phyloP scores from a whole-genome alignment of 2,329 filamentous ascomycete genomes.

The Alternaria metachromatica region DNA sequence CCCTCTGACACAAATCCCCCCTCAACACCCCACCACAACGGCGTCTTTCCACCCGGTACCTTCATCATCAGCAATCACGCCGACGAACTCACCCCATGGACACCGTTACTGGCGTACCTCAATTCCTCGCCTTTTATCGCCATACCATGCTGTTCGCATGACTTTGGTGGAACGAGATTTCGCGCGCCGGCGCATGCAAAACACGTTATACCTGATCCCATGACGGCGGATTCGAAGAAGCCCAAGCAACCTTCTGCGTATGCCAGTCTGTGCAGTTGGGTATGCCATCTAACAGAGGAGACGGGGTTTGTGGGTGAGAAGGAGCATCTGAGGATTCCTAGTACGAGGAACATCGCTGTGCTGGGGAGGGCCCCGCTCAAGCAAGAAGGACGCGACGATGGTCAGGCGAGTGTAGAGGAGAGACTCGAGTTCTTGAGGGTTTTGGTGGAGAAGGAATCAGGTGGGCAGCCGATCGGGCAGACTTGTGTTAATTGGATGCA shows the following conservation, averaged over 20 bases:
- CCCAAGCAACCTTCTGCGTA: constrained; percentile 71
- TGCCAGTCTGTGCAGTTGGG: constrained; percentile 81
- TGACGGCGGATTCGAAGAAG: constrained; percentile 30
- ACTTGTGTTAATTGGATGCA: constrained; percentile 60
- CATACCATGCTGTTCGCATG: constrained; percentile 95
- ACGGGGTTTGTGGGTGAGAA: constrained; percentile 79
- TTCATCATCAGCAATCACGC: constrained; percentile 98
- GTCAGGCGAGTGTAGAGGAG: not conserved
- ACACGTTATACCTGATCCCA: constrained; percentile 25
- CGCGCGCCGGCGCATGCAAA: constrained; percentile 60
- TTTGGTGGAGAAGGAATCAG: constrained; percentile 64
- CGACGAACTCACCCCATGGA: constrained; percentile 96
- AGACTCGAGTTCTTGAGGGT: constrained; percentile 52
- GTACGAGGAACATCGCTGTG: constrained; percentile 84
- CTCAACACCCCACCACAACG: constrained; percentile 55
- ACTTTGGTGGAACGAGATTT: constrained; percentile 75
- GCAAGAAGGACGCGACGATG: constrained; percentile 60
- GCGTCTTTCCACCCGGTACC: constrained; percentile 73
- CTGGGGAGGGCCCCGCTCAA: constrained; percentile 66
- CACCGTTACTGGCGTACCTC: constrained; percentile 80
- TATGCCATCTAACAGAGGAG: constrained; percentile 70
- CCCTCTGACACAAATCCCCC: constrained; percentile 28
- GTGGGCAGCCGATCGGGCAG: constrained; percentile 46
- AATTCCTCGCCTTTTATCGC: constrained; percentile 83
- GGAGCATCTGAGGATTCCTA: constrained; percentile 89